These are phyloP conservation scores for Dothideomycetes sp. DNA, from an alignment of 2,329 filamentous ascomycete genomes.

Conservation along the genomic window DNA sequence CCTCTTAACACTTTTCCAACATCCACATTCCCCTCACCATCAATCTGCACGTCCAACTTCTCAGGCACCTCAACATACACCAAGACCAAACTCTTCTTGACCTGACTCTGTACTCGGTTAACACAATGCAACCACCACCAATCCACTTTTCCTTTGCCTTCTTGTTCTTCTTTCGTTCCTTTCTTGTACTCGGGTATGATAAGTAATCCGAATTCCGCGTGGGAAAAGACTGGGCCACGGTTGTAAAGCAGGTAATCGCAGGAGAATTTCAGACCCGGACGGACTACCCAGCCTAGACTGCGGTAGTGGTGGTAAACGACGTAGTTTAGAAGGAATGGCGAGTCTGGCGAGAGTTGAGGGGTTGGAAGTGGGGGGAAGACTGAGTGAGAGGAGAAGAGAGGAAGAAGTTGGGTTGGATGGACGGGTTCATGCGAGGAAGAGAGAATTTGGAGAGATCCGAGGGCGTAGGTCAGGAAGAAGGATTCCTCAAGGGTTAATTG, in stretches of 20 bases:
- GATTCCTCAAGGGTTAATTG: conserved; percentile 85
- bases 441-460: conserved; percentile 61
- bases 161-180: conserved; percentile 34
- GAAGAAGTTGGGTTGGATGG: conserved; percentile 40
- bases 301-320: conserved; percentile 93
- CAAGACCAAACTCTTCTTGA: conserved; percentile 80
- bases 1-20: conserved; percentile 54
- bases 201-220: conserved; percentile 84
- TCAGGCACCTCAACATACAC: conserved; percentile 87
- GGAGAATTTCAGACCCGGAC: conserved; percentile 87
- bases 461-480: conserved; percentile 75
- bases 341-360: conserved; percentile 56
- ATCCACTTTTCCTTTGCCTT: conserved; percentile 43
- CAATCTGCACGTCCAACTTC: conserved; percentile 32
- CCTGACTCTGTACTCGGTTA: conserved; percentile 81
- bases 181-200: conserved; percentile 69
- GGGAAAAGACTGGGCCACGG: conserved; percentile 84
- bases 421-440: conserved; percentile 21
- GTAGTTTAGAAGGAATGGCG: conserved; percentile 79
- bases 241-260: conserved; percentile 93
- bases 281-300: conserved; percentile 87
- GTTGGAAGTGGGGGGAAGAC: conserved; percentile 21
- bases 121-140: conserved; percentile 86
- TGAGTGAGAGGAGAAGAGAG: conserved; percentile 44
- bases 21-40: conserved; percentile 37